phyloP scores from a whole-genome alignment of 2,329 filamentous ascomycete genomes.

The Exophiala bonariae region DNA sequence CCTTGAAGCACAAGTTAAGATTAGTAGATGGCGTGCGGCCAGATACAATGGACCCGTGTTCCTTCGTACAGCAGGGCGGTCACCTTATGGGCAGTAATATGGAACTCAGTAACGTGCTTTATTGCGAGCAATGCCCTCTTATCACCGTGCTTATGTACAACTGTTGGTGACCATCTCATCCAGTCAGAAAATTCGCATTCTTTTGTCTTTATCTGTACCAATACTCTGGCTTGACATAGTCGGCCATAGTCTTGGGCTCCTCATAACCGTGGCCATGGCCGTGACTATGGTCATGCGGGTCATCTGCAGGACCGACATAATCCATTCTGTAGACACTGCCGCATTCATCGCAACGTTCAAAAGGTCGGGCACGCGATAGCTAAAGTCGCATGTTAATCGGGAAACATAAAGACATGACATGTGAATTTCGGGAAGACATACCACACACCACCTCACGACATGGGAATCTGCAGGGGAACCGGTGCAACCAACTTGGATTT shows the following conservation, averaged over 20 bases:
- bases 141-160: constrained; percentile 3
- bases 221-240: constrained; percentile 95
- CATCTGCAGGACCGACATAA: constrained; percentile 81
- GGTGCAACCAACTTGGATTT: constrained; percentile 97
- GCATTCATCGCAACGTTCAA: constrained; percentile 96
- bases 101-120: too few species aligned
- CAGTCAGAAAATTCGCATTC: neutral
- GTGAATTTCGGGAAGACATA: constrained; percentile 48
- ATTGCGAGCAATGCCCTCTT: neutral
- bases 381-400: constrained; percentile 36
- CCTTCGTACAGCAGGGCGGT: too few species aligned
- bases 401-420: neutral
- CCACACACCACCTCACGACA: constrained; percentile 83
- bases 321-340: constrained; percentile 98
- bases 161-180: neutral
- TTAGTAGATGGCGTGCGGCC: too few species aligned
- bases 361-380: constrained; percentile 84
- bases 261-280: constrained; percentile 58
- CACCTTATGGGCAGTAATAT: too few species aligned
- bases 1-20: too few species aligned
- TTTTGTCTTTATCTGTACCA: constrained; percentile 58
- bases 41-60: too few species aligned
- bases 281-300: constrained; percentile 55
- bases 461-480: constrained; percentile 92
- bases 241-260: constrained; percentile 94